Conservation (phyloP, 306 rosid species). For the Arachis hypogaea region DNA sequence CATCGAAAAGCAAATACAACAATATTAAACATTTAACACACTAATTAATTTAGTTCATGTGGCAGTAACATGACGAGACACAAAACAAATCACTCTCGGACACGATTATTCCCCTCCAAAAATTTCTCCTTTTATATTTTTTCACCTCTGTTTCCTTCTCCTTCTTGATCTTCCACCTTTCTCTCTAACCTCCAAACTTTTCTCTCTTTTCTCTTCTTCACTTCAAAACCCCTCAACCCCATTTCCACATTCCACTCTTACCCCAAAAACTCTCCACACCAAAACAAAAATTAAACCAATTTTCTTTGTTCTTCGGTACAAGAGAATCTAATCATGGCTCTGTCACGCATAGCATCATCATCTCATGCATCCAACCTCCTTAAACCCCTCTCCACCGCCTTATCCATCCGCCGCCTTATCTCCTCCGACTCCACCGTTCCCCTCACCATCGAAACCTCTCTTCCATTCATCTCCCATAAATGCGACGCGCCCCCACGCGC, state of each 20-base stretch:
- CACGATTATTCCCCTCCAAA: background rate
- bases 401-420: slow-evolving; percentile 53
- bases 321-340: slow-evolving; percentile 55
- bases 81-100: background rate
- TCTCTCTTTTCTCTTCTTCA: background rate
- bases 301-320: background rate
- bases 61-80: background rate
- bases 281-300: too few relatives aligned
- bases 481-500: slow-evolving; percentile 78
- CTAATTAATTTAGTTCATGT: background rate
- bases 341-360: slow-evolving; percentile 52
- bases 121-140: background rate
- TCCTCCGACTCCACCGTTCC: slow-evolving; percentile 49
- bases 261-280: too few relatives aligned
- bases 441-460: slow-evolving; percentile 70
- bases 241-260: background rate
- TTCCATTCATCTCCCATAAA: slow-evolving; percentile 78
- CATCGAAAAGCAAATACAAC: too few relatives aligned
- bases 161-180: background rate
- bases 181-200: background rate
- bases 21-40: background rate
- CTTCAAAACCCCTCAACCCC: background rate
- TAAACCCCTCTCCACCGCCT: slow-evolving; percentile 54
- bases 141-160: background rate
- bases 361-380: slow-evolving; percentile 50